Evolutionary conservation across 495 filamentous ascomycete genomes (phyloP).

Genomic region (Penicillium silybi): DNA sequence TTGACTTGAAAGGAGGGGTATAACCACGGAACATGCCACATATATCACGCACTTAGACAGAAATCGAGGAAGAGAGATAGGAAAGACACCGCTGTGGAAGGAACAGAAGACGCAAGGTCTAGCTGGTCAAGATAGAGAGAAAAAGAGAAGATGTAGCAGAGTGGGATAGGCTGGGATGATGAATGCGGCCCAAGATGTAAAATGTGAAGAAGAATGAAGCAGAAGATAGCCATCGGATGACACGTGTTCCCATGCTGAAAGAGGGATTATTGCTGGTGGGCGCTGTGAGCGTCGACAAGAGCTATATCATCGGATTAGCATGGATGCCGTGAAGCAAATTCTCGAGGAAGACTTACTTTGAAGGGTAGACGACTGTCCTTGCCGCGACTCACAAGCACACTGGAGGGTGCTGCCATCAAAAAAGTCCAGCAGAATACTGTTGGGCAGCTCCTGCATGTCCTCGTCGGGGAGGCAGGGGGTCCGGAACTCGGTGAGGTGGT

Average conservation of each 20-base stretch:
- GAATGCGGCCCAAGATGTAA: conserved; percentile 2
- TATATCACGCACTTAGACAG: conserved; percentile 21
- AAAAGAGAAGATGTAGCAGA: background rate
- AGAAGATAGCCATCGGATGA: background rate
- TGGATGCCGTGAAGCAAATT: background rate
- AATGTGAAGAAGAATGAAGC: background rate
- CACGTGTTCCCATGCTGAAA: conserved; percentile 7
- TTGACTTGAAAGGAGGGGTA: conserved; percentile 24
- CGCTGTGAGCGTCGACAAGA: conserved; percentile 26
- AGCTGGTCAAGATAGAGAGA: conserved; percentile 2
- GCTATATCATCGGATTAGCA: conserved; percentile 12
- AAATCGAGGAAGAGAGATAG: conserved; percentile 9
- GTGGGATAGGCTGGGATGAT: conserved; percentile 3
- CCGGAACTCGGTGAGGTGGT: conserved; percentile 77
- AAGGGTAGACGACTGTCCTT: conserved; percentile 65
- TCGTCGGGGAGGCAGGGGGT: conserved; percentile 76
- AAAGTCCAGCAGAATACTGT: conserved; percentile 82
- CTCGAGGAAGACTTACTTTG: conserved; percentile 49
- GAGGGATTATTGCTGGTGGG: conserved; percentile 19
- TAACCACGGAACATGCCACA: conserved; percentile 31
- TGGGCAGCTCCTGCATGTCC: conserved; percentile 82
- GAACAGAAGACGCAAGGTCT: background rate
- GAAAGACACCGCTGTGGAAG: background rate
- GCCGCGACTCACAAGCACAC: conserved; percentile 75
- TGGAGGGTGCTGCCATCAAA: conserved; percentile 79